Evolutionary conservation across 108 stramenopile genomes (phyloP).

Genomic region (Cyclostephanos tholiformis): DNA sequence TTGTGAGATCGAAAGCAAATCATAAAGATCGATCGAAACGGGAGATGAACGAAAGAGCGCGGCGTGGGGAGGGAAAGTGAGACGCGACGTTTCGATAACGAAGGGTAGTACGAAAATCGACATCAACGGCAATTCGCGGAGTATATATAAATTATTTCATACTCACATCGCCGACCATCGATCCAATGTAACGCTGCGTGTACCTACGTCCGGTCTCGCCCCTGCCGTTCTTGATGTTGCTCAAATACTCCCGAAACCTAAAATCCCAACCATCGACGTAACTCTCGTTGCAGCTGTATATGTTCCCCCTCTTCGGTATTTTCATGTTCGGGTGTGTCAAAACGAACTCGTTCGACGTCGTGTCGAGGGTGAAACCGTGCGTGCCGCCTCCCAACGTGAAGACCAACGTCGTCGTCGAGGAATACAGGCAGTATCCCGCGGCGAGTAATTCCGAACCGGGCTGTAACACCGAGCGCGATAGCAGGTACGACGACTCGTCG

Average conservation of each 20-base stretch:
- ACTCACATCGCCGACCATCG: conserved; percentile 97
- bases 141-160: too few relatives aligned
- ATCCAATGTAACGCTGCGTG: conserved; percentile 95
- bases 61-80: too few relatives aligned
- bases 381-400: conserved; percentile 87
- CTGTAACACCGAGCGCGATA: conserved; percentile 74
- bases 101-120: neutral
- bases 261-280: conserved; percentile 89
- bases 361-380: conserved; percentile 96
- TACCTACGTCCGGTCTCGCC: conserved; percentile 69
- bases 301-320: conserved; percentile 83
- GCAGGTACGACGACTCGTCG: conserved; percentile 36
- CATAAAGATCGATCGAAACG: too few relatives aligned
- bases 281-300: conserved; percentile 96
- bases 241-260: conserved; percentile 75
- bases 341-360: conserved; percentile 94
- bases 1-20: too few relatives aligned
- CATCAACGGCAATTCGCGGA: too few relatives aligned
- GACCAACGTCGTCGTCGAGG: conserved; percentile 93
- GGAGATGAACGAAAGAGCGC: too few relatives aligned
- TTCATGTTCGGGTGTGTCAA: conserved; percentile 84
- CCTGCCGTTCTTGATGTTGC: conserved; percentile 76
- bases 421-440: conserved; percentile 97
- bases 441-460: conserved; percentile 91
- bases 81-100: too few relatives aligned